phyloP scores from a whole-genome alignment of 768 basidiomycete genomes.

The Tubosaeta sp. region DNA sequence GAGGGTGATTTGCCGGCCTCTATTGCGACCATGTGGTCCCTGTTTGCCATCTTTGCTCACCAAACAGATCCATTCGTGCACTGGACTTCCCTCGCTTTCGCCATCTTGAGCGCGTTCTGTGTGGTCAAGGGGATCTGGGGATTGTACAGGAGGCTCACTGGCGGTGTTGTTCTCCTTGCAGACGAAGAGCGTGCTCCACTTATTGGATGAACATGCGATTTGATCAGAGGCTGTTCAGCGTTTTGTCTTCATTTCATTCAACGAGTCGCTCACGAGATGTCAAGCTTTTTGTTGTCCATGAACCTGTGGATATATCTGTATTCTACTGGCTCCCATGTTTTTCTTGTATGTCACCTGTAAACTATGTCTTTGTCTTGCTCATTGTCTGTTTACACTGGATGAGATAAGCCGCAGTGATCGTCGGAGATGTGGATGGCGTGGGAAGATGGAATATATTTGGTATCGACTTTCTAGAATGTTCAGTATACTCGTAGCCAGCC shows the following conservation, averaged over 20 bases:
- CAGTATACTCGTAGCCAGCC: conserved; percentile 10
- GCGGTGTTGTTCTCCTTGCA: conserved; percentile 54
- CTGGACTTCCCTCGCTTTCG: conserved; percentile 83
- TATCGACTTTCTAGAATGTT: conserved; percentile 28
- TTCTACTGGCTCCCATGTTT: not conserved
- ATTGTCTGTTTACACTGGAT: not conserved
- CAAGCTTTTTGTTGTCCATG: not conserved
- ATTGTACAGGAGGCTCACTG: conserved; percentile 41
- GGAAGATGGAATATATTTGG: conserved; percentile 17
- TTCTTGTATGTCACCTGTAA: conserved; percentile 5
- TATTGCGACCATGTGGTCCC: conserved; percentile 87
- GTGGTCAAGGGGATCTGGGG: conserved; percentile 74
- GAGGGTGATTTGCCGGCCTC: conserved; percentile 94
- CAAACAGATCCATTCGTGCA: conserved; percentile 73
- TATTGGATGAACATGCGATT: conserved; percentile 37
- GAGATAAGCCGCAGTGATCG: not conserved
- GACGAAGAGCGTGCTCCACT: conserved; percentile 91
- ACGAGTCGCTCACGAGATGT: not conserved
- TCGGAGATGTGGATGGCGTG: conserved; percentile 7
- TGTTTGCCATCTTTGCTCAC: conserved; percentile 88
- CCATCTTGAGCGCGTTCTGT: conserved; percentile 81
- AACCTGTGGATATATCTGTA: conserved; percentile 5
- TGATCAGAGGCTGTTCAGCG: not conserved
- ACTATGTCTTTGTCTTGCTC: not conserved
- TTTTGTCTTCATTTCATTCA: not conserved